phyloP scores from a whole-genome alignment of 306 rosid species.

The Castanea sativa region DNA sequence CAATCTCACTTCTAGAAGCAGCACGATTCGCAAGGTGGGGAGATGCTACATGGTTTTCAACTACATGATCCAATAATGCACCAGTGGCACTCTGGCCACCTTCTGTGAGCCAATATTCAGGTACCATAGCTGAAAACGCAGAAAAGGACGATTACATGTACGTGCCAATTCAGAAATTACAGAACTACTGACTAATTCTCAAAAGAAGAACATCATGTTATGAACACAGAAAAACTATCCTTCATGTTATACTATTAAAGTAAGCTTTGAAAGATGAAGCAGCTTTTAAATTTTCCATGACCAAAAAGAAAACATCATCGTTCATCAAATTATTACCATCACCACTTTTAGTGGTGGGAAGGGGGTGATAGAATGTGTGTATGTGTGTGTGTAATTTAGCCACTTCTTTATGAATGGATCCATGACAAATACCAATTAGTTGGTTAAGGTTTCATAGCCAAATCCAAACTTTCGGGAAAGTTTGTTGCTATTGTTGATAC shows the following conservation, averaged over 20 bases:
- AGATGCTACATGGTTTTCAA: constrained; percentile 79
- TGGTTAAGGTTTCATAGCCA: too few relatives aligned
- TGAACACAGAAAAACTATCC: neutral
- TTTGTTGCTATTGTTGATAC: too few relatives aligned
- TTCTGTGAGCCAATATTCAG: constrained; percentile 96
- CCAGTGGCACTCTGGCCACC: constrained; percentile 99
- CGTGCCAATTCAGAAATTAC: constrained; percentile 22
- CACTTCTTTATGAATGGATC: too few relatives aligned
- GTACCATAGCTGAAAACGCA: constrained; percentile 78
- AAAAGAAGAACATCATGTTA: neutral
- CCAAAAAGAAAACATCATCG: neutral
- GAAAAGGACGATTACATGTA: constrained; percentile 7
- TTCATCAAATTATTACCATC: neutral
- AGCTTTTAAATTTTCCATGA: neutral
- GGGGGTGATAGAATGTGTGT: too few relatives aligned
- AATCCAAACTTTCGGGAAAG: too few relatives aligned
- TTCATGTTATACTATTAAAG: constrained; percentile 14
- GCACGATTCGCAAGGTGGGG: constrained; percentile 76
- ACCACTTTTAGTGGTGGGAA: neutral
- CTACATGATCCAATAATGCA: constrained; percentile 87
- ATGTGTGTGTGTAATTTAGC: too few relatives aligned
- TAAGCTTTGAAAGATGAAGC: constrained; percentile 4
- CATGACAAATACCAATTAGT: too few relatives aligned
- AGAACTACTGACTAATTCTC: neutral
- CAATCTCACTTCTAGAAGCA: constrained; percentile 68